phyloP scores from a whole-genome alignment of 331 rosid genomes.

The Erythrophleum ivorense region DNA sequence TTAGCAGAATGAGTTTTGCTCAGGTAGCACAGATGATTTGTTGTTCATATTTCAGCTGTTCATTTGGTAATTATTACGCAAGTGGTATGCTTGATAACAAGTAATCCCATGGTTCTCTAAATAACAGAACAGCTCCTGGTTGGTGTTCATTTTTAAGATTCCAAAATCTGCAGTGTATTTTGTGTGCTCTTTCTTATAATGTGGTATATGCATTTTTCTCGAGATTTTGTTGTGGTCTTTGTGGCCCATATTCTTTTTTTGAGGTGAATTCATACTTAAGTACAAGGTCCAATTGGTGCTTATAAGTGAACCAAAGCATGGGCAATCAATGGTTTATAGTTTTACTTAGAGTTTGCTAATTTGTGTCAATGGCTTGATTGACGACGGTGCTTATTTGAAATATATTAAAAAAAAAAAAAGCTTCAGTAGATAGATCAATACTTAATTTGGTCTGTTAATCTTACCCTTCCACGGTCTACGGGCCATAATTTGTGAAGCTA shows the following conservation, averaged over 20 bases:
- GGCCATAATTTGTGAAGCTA: background rate
- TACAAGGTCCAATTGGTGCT: background rate
- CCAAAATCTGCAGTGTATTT: background rate
- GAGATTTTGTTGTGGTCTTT: background rate
- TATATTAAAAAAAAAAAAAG: background rate
- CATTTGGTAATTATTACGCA: background rate
- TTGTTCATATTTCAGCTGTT: conserved; percentile 18
- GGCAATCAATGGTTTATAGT: background rate
- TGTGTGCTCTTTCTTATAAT: background rate
- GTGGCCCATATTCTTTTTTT: background rate
- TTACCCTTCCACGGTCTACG: background rate
- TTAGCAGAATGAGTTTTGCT: conserved; percentile 14
- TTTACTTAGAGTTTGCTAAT: background rate
- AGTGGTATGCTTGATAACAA: background rate
- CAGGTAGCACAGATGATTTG: background rate
- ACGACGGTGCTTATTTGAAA: background rate
- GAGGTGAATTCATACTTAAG: background rate
- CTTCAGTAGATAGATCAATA: background rate
- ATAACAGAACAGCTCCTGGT: background rate
- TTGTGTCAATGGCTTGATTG: background rate
- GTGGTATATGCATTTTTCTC: background rate
- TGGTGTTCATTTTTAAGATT: background rate
- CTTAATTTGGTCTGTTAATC: background rate
- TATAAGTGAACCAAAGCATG: background rate
- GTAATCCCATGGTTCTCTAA: background rate